phyloP scores from a whole-genome alignment of 2,329 filamentous ascomycete genomes.

The Colletotrichum tropicicola region DNA sequence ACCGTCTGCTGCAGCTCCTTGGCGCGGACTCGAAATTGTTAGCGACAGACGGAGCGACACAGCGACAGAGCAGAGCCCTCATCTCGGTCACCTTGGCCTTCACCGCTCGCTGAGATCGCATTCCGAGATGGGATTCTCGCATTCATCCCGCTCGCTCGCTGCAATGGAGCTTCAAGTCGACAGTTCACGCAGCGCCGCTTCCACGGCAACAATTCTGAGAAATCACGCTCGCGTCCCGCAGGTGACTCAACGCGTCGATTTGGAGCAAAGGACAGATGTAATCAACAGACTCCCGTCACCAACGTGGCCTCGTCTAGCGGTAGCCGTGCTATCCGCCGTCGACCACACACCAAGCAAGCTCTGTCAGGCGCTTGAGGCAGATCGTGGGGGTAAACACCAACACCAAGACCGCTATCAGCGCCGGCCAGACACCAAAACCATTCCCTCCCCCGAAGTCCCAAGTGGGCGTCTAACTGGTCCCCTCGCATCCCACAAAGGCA shows the following conservation, averaged over 20 bases:
- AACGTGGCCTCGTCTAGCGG: too few relatives aligned
- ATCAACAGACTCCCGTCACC: too few relatives aligned
- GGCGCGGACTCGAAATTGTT: slow-evolving; percentile 4
- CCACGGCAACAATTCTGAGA: too few relatives aligned
- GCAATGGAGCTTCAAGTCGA: not conserved
- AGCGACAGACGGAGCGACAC: too few relatives aligned
- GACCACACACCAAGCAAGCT: too few relatives aligned
- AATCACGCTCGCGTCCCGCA: too few relatives aligned
- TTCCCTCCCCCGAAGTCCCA: not conserved
- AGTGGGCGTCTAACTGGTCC: not conserved
- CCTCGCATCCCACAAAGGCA: slow-evolving; percentile 69
- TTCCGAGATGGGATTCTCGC: not conserved
- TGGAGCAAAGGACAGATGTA: too few relatives aligned
- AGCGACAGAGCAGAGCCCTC: too few relatives aligned
- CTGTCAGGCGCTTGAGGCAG: not conserved
- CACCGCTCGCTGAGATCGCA: slow-evolving; percentile 6
- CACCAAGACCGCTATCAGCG: slow-evolving; percentile 9
- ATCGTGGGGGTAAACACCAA: slow-evolving; percentile 16
- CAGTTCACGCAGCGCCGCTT: too few relatives aligned
- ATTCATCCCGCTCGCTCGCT: not conserved
- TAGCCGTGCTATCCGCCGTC: too few relatives aligned
- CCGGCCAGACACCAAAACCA: not conserved
- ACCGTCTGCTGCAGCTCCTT: not conserved
- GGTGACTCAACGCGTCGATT: too few relatives aligned
- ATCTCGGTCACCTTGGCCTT: not conserved